phyloP scores from a whole-genome alignment of 164 flowering plant genomes.

The Magnolia officinalis region DNA sequence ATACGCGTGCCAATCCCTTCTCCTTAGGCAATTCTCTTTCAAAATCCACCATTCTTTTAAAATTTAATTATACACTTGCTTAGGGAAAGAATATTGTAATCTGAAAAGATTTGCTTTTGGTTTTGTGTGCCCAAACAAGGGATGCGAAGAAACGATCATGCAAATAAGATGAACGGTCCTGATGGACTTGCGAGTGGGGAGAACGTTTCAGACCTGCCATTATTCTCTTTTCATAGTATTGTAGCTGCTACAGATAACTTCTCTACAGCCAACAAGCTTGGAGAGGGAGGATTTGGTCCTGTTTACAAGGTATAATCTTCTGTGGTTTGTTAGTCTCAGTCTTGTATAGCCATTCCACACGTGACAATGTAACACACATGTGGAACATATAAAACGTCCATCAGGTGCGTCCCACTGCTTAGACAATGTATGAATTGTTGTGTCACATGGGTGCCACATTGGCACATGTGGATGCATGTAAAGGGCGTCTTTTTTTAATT shows the following conservation, averaged over 20 bases:
- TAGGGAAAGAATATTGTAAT: too few relatives aligned
- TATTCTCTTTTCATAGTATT: background rate
- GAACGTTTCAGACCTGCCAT: background rate
- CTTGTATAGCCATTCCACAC: background rate
- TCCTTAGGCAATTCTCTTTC: too few relatives aligned
- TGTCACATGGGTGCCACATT: too few relatives aligned
- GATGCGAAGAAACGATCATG: background rate
- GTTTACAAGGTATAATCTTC: conserved; percentile 9
- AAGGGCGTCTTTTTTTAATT: too few relatives aligned
- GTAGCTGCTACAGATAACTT: conserved; percentile 14
- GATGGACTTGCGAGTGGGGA: background rate
- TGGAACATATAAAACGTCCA: background rate
- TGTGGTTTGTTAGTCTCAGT: background rate
- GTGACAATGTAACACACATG: background rate
- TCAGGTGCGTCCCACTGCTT: background rate
- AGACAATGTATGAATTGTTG: background rate
- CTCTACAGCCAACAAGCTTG: conserved; percentile 14
- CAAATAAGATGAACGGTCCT: background rate
- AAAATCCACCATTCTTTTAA: too few relatives aligned
- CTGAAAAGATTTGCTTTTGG: background rate
- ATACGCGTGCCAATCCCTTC: too few relatives aligned
- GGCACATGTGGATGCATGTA: too few relatives aligned
- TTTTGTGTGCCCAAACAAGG: background rate
- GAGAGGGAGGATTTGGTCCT: conserved; percentile 19
- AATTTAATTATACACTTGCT: too few relatives aligned